These are phyloP conservation scores for Candolleomyces aberdarensis DNA, from an alignment of 768 basidiomycete genomes.

Conservation along the genomic window DNA sequence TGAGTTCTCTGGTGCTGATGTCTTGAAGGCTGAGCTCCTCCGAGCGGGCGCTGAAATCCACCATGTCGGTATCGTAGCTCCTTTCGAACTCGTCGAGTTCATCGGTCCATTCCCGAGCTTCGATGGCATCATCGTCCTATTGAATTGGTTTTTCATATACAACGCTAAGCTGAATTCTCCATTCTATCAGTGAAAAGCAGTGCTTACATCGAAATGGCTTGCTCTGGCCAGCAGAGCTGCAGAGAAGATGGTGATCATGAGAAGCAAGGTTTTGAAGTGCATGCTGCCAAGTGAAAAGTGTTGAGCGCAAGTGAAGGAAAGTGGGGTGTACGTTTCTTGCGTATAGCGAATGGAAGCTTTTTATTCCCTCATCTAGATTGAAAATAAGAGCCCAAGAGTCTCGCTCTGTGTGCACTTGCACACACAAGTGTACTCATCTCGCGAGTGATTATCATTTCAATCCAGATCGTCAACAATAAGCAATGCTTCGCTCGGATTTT, in stretches of 20 bases:
- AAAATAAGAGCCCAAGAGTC: too few relatives aligned
- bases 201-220: too few relatives aligned
- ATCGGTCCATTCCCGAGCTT: background rate
- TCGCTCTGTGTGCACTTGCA: too few relatives aligned
- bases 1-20: background rate
- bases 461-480: too few relatives aligned
- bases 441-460: too few relatives aligned
- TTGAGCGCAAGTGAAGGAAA: background rate
- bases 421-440: too few relatives aligned
- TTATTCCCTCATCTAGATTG: background rate
- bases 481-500: too few relatives aligned
- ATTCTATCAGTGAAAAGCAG: too few relatives aligned
- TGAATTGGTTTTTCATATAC: background rate
- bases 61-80: background rate
- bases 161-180: background rate
- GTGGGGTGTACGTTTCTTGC: background rate
- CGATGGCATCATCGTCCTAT: background rate
- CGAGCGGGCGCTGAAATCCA: background rate
- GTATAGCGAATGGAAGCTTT: background rate
- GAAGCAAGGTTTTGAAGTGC: background rate
- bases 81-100: background rate
- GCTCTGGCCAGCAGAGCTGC: background rate
- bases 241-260: background rate
- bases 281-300: too few relatives aligned
- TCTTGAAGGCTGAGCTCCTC: background rate